phyloP scores from a whole-genome alignment of 345 rosid genomes.

The Passiflora organensis region DNA sequence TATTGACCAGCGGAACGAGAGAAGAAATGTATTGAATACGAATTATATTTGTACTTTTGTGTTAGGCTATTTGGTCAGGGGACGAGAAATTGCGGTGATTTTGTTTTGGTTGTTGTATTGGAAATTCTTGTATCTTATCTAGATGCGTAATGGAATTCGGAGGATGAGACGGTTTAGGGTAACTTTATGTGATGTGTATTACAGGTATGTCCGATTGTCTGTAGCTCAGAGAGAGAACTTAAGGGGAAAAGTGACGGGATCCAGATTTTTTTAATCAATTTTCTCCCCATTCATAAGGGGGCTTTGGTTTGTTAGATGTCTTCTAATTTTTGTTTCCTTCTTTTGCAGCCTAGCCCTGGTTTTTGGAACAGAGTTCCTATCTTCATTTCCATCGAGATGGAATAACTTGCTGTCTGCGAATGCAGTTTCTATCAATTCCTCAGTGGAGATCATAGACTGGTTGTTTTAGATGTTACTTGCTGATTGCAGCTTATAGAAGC shows the following conservation, averaged over 20 bases:
- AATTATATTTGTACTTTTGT: too few relatives aligned
- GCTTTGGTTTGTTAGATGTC: neutral
- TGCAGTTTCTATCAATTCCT: slow-evolving; percentile 7
- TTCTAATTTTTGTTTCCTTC: slow-evolving; percentile 3
- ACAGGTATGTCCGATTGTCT: too few relatives aligned
- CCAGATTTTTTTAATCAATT: neutral
- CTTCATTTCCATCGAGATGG: slow-evolving; percentile 15
- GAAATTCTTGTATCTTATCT: too few relatives aligned
- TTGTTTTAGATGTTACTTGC: slow-evolving; percentile 44
- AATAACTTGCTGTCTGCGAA: slow-evolving; percentile 3
- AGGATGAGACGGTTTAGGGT: too few relatives aligned
- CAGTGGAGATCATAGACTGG: slow-evolving; percentile 14
- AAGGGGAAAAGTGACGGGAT: neutral
- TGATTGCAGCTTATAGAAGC: slow-evolving; percentile 75
- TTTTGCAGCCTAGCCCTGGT: slow-evolving; percentile 24
- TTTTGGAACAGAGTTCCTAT: slow-evolving; percentile 16
- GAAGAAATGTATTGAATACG: too few relatives aligned
- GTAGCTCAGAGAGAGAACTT: neutral
- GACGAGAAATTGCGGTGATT: too few relatives aligned
- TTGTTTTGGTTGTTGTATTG: too few relatives aligned
- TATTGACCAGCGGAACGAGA: too few relatives aligned
- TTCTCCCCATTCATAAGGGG: neutral
- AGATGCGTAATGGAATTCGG: too few relatives aligned
- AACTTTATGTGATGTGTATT: too few relatives aligned
- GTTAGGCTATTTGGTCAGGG: too few relatives aligned